These are phyloP conservation scores for Stylosanthes scabra DNA, from an alignment of 331 rosid genomes.

Conservation along the genomic window DNA sequence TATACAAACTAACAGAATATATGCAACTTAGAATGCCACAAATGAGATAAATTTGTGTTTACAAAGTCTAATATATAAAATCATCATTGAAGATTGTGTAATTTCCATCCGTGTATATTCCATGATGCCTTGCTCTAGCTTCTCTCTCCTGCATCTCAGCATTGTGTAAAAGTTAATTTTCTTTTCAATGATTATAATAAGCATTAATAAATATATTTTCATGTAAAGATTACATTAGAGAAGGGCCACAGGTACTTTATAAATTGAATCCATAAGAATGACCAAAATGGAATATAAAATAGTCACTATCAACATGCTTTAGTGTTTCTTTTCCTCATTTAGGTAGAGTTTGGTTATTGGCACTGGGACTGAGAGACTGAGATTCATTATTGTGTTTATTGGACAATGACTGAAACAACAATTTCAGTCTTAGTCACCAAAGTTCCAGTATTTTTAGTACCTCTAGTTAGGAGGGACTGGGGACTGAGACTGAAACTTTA, in stretches of 20 bases:
- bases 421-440: too few species aligned
- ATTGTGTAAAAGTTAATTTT: constrained; percentile 3
- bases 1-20: constrained; percentile 18
- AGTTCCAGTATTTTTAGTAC: too few species aligned
- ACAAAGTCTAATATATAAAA: constrained; percentile 62
- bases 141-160: constrained; percentile 65
- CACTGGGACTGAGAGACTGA: too few species aligned
- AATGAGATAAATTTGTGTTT: neutral
- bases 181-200: constrained; percentile 1
- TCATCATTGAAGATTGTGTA: constrained; percentile 82
- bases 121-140: constrained; percentile 47
- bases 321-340: neutral
- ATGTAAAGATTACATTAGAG: neutral
- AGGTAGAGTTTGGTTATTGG: too few species aligned
- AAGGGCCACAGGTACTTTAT: neutral
- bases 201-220: neutral
- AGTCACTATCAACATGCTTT: neutral
- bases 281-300: neutral
- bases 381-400: too few species aligned
- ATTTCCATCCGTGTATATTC: constrained; percentile 62
- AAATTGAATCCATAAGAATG: neutral
- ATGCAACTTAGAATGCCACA: constrained; percentile 6
- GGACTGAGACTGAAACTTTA: too few species aligned
- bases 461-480: too few species aligned
- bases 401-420: too few species aligned